These are phyloP conservation scores for Magnolia changhungtana DNA, from an alignment of 164 flowering plant genomes.

Conservation along the genomic window DNA sequence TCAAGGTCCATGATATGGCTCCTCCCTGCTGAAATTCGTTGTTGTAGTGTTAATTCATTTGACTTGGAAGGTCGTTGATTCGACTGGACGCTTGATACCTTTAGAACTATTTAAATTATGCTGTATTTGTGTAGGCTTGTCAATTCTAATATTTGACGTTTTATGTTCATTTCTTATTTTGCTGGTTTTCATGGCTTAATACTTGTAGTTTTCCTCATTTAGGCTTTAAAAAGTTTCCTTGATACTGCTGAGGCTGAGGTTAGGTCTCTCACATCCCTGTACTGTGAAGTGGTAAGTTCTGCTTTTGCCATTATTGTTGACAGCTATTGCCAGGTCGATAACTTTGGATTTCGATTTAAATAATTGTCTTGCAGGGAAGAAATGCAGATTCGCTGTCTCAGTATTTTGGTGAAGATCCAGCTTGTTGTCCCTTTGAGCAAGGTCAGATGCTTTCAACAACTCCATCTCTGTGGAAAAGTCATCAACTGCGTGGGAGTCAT, in stretches of 20 bases:
- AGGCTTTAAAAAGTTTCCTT: conserved; percentile 85
- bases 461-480: too few species aligned
- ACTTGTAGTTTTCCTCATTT: conserved; percentile 15
- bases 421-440: conserved; percentile 98
- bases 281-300: conserved; percentile 90
- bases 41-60: too few species aligned
- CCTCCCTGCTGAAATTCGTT: too few species aligned
- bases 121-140: too few species aligned
- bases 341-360: not conserved
- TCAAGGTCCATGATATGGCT: too few species aligned
- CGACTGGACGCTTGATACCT: too few species aligned
- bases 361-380: conserved; percentile 68
- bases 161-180: too few species aligned
- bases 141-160: too few species aligned
- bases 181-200: not conserved
- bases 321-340: not conserved
- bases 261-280: conserved; percentile 78
- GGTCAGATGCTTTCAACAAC: conserved; percentile 36
- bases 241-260: conserved; percentile 98
- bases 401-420: conserved; percentile 99
- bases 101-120: too few species aligned
- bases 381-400: conserved; percentile 94
- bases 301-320: conserved; percentile 1
- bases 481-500: too few species aligned
- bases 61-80: too few species aligned